These are phyloP conservation scores for Mollisia scopiformis DNA, from an alignment of 2,329 filamentous ascomycete genomes.

Conservation along the genomic window DNA sequence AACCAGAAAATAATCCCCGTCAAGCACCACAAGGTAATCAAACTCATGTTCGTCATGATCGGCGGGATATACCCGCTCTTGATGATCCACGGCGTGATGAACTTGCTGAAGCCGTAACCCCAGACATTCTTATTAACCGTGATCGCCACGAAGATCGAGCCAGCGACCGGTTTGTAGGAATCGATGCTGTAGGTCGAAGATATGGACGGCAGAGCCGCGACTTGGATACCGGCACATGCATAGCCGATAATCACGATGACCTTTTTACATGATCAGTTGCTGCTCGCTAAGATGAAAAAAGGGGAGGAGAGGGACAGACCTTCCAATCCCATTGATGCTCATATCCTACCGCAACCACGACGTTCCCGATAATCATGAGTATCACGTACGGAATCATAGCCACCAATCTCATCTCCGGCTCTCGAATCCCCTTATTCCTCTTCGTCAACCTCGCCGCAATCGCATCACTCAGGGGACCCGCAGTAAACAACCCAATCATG, in stretches of 20 bases:
- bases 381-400: constrained; percentile 40
- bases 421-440: constrained; percentile 35
- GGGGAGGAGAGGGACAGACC: constrained; percentile 34
- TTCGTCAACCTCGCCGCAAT: constrained; percentile 34
- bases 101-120: constrained; percentile 62
- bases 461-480: constrained; percentile 48
- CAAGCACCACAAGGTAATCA: constrained; percentile 55
- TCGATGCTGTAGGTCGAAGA: constrained; percentile 60
- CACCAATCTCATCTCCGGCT: constrained; percentile 43
- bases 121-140: constrained; percentile 68
- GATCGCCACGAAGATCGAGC: constrained; percentile 60
- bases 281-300: neutral
- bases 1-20: constrained; percentile 56
- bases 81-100: constrained; percentile 55
- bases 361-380: constrained; percentile 53
- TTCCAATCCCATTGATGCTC: constrained; percentile 56
- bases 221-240: constrained; percentile 58
- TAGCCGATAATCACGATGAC: constrained; percentile 59
- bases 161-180: constrained; percentile 64
- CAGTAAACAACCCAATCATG: constrained; percentile 49
- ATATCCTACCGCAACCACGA: constrained; percentile 56
- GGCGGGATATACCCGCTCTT: constrained; percentile 54
- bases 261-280: constrained; percentile 15
- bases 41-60: constrained; percentile 61
- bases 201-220: constrained; percentile 61